Percentiles rank a stretch among this genome's conserved stretches.
Evolutionary conservation across 257 asterid genomes (phyloP).

Genomic region (Solanum chiquidenum): DNA sequence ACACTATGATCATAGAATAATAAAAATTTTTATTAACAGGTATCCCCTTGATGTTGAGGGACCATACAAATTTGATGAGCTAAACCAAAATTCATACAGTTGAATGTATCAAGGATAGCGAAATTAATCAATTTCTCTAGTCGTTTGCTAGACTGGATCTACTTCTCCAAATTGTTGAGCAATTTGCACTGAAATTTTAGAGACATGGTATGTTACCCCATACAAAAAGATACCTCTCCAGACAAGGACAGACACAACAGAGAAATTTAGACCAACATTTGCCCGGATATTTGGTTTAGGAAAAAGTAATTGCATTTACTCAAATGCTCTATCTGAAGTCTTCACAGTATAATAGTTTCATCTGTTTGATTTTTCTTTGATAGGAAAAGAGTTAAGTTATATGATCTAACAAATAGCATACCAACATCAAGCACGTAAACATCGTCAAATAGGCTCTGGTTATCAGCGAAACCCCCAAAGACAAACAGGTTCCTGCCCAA

Average conservation of each 20-base stretch:
- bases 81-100: neutral
- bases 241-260: neutral
- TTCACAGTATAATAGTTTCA: neutral
- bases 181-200: neutral
- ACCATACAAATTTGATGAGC: neutral
- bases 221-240: neutral
- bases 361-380: neutral
- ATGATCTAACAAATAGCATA: slow-evolving; percentile 20
- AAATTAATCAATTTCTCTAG: neutral
- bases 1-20: neutral
- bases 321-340: neutral
- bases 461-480: slow-evolving; percentile 93
- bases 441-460: slow-evolving; percentile 76
- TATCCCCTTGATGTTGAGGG: neutral
- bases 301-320: neutral
- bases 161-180: neutral
- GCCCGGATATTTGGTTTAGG: neutral
- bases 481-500: slow-evolving; percentile 73
- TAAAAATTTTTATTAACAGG: neutral
- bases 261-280: neutral
- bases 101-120: neutral
- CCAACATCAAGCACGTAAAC: slow-evolving; percentile 84
- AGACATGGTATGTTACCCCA: neutral
- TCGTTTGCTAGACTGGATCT: neutral
- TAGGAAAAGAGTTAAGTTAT: neutral